These are phyloP conservation scores for Choricystis sp. DNA, from an alignment of 139 green algal genomes.

Conservation along the genomic window DNA sequence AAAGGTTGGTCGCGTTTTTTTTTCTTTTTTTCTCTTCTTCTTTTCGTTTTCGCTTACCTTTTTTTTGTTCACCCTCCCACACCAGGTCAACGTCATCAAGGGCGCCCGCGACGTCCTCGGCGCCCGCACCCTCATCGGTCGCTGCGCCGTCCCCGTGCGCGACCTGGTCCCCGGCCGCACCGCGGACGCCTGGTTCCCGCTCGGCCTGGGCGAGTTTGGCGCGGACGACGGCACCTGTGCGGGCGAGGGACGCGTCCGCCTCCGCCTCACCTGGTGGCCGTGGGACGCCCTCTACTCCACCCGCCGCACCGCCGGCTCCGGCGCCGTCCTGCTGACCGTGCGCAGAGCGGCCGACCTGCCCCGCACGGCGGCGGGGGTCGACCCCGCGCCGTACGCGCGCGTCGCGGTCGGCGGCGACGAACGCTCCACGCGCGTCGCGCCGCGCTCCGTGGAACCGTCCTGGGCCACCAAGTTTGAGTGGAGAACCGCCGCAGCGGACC, in stretches of 20 bases:
- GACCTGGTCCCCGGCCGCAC: slow-evolving; percentile 10
- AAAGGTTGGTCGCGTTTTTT: background rate
- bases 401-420: background rate
- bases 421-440: background rate
- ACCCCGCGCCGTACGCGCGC: background rate
- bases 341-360: background rate
- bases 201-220: slow-evolving; percentile 24
- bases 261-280: slow-evolving; percentile 27
- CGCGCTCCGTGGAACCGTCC: background rate
- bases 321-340: slow-evolving; percentile 15
- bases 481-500: slow-evolving; percentile 12
- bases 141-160: slow-evolving; percentile 14
- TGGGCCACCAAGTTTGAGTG: slow-evolving; percentile 30
- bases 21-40: background rate
- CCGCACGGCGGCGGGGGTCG: background rate
- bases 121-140: slow-evolving; percentile 19
- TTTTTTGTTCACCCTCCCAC: background rate
- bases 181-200: slow-evolving; percentile 10
- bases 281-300: slow-evolving; percentile 15
- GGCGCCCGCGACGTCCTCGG: slow-evolving; percentile 20
- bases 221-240: slow-evolving; percentile 15
- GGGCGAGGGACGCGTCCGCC: slow-evolving; percentile 17
- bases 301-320: slow-evolving; percentile 6
- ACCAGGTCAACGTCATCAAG: slow-evolving; percentile 28
- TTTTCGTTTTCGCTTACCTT: background rate